Conservation (phyloP, 2,329 filamentous ascomycete genomes). For the Ascochyta fabae region DNA sequence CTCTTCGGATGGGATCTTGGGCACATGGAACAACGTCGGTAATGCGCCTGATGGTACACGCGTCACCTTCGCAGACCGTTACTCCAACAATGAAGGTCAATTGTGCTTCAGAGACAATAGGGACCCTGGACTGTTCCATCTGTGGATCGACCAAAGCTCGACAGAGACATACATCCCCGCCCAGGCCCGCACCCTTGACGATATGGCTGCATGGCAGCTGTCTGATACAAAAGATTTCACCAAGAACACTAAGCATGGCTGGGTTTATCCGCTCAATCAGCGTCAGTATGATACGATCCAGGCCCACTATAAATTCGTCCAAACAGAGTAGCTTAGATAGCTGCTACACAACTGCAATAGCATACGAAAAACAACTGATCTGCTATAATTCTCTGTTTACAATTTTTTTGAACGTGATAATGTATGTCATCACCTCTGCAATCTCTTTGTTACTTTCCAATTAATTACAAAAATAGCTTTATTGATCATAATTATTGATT, state of each 20-base stretch:
- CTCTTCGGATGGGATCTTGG: slow-evolving; percentile 4
- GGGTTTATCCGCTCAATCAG: slow-evolving; percentile 3
- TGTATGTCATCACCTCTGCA: too few relatives aligned
- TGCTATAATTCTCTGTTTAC: too few relatives aligned
- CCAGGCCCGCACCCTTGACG: slow-evolving; percentile 12
- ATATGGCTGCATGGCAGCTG: slow-evolving; percentile 9
- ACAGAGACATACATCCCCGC: slow-evolving; percentile 16
- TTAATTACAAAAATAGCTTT: too few relatives aligned
- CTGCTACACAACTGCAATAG: too few relatives aligned
- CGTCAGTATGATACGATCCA: slow-evolving; percentile 3
- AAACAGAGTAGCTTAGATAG: too few relatives aligned
- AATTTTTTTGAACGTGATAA: too few relatives aligned
- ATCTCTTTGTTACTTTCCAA: too few relatives aligned
- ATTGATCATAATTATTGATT: too few relatives aligned
- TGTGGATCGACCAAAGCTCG: slow-evolving; percentile 15
- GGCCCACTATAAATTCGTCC: slow-evolving; percentile 3
- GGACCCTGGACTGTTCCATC: slow-evolving; percentile 5
- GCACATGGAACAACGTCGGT: slow-evolving; percentile 10
- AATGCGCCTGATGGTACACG: slow-evolving; percentile 10
- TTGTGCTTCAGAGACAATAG: slow-evolving; percentile 8
- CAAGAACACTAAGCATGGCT: slow-evolving; percentile 10
- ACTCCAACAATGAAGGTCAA: slow-evolving; percentile 15
- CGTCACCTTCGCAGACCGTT: slow-evolving; percentile 8
- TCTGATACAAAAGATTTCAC: slow-evolving; percentile 10
- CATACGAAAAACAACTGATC: too few relatives aligned